These are phyloP conservation scores for Holtermannia corniformis DNA, from an alignment of 768 basidiomycete genomes.

Conservation along the genomic window DNA sequence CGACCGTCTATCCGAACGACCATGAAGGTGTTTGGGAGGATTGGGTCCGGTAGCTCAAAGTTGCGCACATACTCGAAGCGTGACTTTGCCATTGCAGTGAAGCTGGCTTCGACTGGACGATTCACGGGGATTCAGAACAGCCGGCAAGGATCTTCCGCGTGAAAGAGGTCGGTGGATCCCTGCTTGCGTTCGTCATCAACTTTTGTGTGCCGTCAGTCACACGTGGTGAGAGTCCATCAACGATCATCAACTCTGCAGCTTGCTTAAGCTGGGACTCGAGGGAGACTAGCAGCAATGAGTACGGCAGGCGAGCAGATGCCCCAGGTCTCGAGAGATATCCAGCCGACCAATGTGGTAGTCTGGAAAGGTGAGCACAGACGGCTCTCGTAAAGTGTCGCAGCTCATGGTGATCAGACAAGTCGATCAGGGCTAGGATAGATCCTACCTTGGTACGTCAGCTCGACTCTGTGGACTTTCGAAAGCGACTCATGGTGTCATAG, in stretches of 20 bases:
- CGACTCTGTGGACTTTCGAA: background rate
- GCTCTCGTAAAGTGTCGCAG: background rate
- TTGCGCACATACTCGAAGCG: constrained; percentile 80
- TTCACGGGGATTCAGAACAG: too few relatives aligned
- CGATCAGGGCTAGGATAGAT: background rate
- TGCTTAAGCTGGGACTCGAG: too few relatives aligned
- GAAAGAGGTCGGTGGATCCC: too few relatives aligned
- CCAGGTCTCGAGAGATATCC: background rate
- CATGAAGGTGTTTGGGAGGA: constrained; percentile 75
- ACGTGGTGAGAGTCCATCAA: too few relatives aligned
- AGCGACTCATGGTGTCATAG: background rate
- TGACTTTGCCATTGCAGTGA: constrained; percentile 75
- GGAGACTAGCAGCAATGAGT: background rate
- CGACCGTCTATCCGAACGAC: constrained; percentile 85
- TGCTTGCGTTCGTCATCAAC: too few relatives aligned
- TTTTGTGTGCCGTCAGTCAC: too few relatives aligned
- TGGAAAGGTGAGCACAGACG: background rate
- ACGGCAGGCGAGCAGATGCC: background rate
- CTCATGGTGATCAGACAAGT: background rate
- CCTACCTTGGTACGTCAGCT: background rate
- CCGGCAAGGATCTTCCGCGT: too few relatives aligned
- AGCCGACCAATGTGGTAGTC: background rate
- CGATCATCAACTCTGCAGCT: too few relatives aligned
- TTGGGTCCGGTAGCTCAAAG: constrained; percentile 78
- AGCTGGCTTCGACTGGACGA: too few relatives aligned